Percentiles rank a stretch among this genome's conserved stretches.
These are phyloP conservation scores for Letharia columbiana DNA, from an alignment of 495 filamentous ascomycete species.

Conservation along the genomic window DNA sequence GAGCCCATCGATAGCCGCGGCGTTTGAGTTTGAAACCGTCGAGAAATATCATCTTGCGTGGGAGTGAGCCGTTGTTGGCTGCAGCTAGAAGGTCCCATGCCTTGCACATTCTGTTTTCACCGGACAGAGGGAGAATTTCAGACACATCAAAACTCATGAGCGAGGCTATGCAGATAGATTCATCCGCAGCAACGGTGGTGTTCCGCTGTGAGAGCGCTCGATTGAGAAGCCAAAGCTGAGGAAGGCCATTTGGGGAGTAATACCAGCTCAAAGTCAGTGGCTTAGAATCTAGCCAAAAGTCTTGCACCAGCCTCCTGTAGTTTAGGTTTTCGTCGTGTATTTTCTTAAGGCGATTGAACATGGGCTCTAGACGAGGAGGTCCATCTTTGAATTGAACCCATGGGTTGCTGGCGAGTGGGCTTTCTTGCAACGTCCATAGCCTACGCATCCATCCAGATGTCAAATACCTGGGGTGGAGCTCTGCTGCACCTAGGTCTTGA, in stretches of 20 bases:
- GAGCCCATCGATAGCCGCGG: conserved; percentile 16
- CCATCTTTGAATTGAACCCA: conserved; percentile 16
- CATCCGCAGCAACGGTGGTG: conserved; percentile 1
- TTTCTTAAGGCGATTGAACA: neutral
- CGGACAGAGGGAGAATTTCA: neutral
- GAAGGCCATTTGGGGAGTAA: neutral
- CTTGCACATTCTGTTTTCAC: neutral
- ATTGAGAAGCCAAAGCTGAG: conserved; percentile 2
- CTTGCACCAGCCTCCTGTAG: conserved; percentile 1
- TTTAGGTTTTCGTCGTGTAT: neutral
- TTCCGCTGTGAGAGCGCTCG: conserved; percentile 11
- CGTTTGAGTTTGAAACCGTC: conserved; percentile 9
- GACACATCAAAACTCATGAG: neutral
- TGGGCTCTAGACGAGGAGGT: neutral
- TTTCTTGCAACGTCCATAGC: conserved; percentile 18
- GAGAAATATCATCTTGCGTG: conserved; percentile 7
- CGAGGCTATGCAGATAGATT: neutral
- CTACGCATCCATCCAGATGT: conserved; percentile 20
- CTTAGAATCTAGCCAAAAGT: neutral
- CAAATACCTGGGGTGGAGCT: conserved; percentile 8
- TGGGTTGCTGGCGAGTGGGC: conserved; percentile 3
- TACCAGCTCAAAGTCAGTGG: neutral
- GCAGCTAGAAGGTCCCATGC: conserved; percentile 9
- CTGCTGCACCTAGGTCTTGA: neutral
- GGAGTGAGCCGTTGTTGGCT: conserved; percentile 7